These are phyloP conservation scores for Candida parachauliodes DNA, from an alignment of 805 yeast genomes.

Conservation along the genomic window DNA sequence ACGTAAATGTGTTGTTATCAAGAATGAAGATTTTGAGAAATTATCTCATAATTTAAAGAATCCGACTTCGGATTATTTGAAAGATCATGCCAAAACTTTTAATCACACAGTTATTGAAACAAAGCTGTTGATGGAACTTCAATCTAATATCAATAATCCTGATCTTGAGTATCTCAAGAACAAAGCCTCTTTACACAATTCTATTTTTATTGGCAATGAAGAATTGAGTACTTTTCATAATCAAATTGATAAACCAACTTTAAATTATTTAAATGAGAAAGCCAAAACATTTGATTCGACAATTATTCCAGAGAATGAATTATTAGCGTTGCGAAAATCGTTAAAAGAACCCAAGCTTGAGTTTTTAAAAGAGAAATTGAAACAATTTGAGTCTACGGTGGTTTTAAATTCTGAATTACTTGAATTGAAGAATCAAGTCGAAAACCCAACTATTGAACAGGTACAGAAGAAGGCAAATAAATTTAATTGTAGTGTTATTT, in stretches of 20 bases:
- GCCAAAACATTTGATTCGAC: slow-evolving; percentile 26
- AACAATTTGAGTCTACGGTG: neutral
- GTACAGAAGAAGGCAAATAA: slow-evolving; percentile 15
- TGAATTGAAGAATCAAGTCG: slow-evolving; percentile 19
- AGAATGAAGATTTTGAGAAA: slow-evolving; percentile 9
- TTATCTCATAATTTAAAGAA: slow-evolving; percentile 8
- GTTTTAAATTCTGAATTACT: slow-evolving; percentile 11
- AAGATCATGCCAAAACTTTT: slow-evolving; percentile 19
- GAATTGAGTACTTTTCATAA: slow-evolving; percentile 12
- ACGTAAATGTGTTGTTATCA: slow-evolving; percentile 12
- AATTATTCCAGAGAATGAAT: slow-evolving; percentile 8
- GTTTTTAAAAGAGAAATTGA: slow-evolving; percentile 19
- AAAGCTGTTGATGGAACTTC: slow-evolving; percentile 9
- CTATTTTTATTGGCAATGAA: slow-evolving; percentile 13
- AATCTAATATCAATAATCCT: slow-evolving; percentile 13
- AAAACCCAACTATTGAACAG: slow-evolving; percentile 25
- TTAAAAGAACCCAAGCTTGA: slow-evolving; percentile 24
- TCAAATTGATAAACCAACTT: slow-evolving; percentile 7
- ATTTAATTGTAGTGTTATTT: slow-evolving; percentile 11
- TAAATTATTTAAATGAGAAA: slow-evolving; percentile 16
- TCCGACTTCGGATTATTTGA: slow-evolving; percentile 21
- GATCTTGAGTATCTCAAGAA: slow-evolving; percentile 16
- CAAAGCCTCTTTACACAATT: slow-evolving; percentile 12
- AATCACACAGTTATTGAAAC: slow-evolving; percentile 12
- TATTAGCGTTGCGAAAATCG: slow-evolving; percentile 3